Evolutionary conservation across 2,329 filamentous ascomycete species (phyloP).

Genomic region (Verticillium longisporum): DNA sequence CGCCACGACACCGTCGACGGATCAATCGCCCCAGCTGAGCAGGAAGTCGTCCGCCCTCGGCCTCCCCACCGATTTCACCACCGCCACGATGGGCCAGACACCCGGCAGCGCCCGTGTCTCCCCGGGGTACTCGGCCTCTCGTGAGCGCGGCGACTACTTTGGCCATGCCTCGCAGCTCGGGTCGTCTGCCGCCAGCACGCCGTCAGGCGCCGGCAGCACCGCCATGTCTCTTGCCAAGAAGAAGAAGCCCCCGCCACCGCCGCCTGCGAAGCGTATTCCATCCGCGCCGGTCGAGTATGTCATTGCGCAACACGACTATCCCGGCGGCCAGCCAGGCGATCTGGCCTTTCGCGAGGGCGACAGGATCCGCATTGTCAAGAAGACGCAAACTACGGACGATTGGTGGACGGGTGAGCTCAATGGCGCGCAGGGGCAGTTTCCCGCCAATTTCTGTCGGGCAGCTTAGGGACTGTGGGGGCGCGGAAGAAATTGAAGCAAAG

Average conservation of each 20-base stretch:
- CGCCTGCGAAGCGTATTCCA: conserved; percentile 57
- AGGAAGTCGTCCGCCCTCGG: conserved; percentile 21
- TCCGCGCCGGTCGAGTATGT: conserved; percentile 49
- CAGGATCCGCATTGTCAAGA: conserved; percentile 68
- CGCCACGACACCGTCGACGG: conserved; percentile 2
- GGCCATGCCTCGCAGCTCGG: conserved; percentile 12
- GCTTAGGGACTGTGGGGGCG: conserved; percentile 10
- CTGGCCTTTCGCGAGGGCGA: conserved; percentile 72
- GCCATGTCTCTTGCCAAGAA: conserved; percentile 18
- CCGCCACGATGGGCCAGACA: conserved; percentile 31
- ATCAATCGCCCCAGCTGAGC: conserved; percentile 18
- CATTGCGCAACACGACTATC: conserved; percentile 69
- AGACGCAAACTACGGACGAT: conserved; percentile 73
- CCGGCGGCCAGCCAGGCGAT: conserved; percentile 63
- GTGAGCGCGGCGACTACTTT: conserved; percentile 23
- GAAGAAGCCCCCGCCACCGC: conserved; percentile 73
- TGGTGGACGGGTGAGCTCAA: conserved; percentile 81
- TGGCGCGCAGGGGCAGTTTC: conserved; percentile 65
- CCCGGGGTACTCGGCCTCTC: conserved; percentile 10
- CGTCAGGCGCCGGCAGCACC: neutral
- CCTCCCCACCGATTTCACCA: conserved; percentile 36
- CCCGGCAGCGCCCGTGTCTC: conserved; percentile 20
- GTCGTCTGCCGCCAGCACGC: conserved; percentile 9
- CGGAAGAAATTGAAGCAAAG: neutral
- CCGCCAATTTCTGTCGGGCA: conserved; percentile 70